Evolutionary conservation across 192 early-diverging fungal species (phyloP), one percentile per base, ranked within the genome.

Genomic region (Gryganskiella cystojenkinii): DNA sequence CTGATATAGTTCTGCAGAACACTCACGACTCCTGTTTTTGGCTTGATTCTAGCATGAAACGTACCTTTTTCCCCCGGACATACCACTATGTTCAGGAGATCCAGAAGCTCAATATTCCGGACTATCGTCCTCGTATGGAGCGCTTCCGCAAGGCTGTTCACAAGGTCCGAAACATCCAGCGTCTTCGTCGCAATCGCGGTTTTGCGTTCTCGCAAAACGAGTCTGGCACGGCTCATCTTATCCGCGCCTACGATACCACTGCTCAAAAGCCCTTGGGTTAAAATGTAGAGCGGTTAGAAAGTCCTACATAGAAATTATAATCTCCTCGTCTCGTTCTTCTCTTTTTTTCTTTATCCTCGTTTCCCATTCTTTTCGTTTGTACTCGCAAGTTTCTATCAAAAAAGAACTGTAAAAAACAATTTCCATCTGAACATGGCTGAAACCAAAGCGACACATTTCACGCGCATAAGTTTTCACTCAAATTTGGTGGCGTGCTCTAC

Each of bases 21-120:
- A 63, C 43, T 25, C 20, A 50, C 11, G 45, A 44, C 24, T 0
- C 20, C 30, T 50, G 20, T 40, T 17, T 44, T 10, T 58, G 47
- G 15, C 8, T 52, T 35, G 27, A 19, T 46, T 56, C 25, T 81
- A 95, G 93, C 51, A 66, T 66, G 22, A 88, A 88, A 56, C 90
- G 96, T 42, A 93, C 93, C 82, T 94, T 92, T 75, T 79, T 85
- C 33, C 89, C 96, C 24, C 67, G 90, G 55, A 85, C 92, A 14
- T 98, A 99, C 80, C 98, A 99, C 74, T 95, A 96, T 75, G 93
- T 98, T 46, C 97, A 98, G 83, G 98, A 99, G 84, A 99, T 99
- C 63, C 94, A 99, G 82, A 98, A 98, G 83, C 95, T 93, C 89
- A 98, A 99, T 82, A 95, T 99, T 59, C 98, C 96, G 25, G 98